Evolutionary conservation across 371 early-diverging fungal genomes (phyloP), one percentile per base, ranked within the genome.

Genomic region (Circinella minor): DNA sequence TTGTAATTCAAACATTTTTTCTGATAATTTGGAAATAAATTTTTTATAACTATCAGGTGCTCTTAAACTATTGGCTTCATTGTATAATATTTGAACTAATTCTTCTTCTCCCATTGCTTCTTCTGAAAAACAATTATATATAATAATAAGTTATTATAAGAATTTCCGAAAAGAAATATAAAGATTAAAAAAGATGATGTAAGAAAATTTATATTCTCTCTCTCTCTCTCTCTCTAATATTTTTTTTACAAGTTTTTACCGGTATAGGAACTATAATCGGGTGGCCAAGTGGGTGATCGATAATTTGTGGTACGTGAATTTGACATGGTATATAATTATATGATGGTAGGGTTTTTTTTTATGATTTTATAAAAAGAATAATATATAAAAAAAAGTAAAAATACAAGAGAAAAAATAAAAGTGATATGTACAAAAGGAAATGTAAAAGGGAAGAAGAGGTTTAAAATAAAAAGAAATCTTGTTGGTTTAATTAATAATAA

Each of bases 271-370:
- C 59, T 66, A n/a, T 43, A 66, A 46, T 66, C 57, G 15, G 67
- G 67, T 34, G 67, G 67, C 67, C 67, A 66, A 2, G 67, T 66
- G 10, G 67, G 49, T 46, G 59, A 59, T 43, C 51, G 5, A 13
- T 10, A 57, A n/a, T 51, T 15, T 6, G 51, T 17, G 51, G 47
- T 9, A 9, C 15, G 14, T 51, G 51, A 14, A 13, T n/a, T 15
- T 51, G 51, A 51, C 51, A 51, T n/a, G 8, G 51, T 51, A 15
- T 43, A 43, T 27, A 27, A 27, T 27, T 27, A 27, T 27, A 27
- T 27, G 27, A 27, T 27, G 27, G 0, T 27, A 27, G 27, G 27
- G 27, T 1, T 27, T 27, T 27, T 27, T 27, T 27, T 27, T 27
- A 27, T 27, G 27, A 27, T 27, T 27, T 27, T 27, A 27, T 27